A percentile compares a stretch with the other conserved stretches of the same genome.
These are phyloP conservation scores for Picochlorum sp. DNA, from an alignment of 139 green algal genomes.

Conservation along the genomic window DNA sequence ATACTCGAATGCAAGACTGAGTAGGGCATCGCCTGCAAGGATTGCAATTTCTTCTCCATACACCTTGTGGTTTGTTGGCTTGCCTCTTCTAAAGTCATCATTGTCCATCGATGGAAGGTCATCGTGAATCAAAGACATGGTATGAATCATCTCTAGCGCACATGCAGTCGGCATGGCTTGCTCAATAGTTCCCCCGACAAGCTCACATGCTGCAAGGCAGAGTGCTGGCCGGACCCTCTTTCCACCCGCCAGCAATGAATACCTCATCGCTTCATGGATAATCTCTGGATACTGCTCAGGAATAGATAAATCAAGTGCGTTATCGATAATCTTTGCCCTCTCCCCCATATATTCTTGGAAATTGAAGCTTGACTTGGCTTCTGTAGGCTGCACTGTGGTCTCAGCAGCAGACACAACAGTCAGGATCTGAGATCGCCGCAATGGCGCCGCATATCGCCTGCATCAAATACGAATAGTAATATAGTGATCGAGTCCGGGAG, in stretches of 20 bases:
- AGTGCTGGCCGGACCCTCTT: constrained; percentile 93
- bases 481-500: no score
- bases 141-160: constrained; percentile 98
- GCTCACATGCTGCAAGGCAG: constrained; percentile 89
- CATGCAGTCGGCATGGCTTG: constrained; percentile 86
- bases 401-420: background rate
- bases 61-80: constrained; percentile 93
- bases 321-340: constrained; percentile 64
- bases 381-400: background rate
- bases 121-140: constrained; percentile 73
- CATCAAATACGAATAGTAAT: no score
- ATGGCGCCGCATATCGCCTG: no score
- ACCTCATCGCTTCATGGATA: constrained; percentile 91
- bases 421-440: background rate
- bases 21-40: constrained; percentile 91
- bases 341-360: constrained; percentile 74
- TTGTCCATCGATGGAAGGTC: constrained; percentile 98
- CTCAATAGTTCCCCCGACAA: constrained; percentile 75
- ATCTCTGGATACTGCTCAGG: constrained; percentile 80
- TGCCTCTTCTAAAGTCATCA: constrained; percentile 91
- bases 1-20: constrained; percentile 93
- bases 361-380: constrained; percentile 48
- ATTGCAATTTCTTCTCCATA: constrained; percentile 98
- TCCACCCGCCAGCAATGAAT: constrained; percentile 86
- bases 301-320: constrained; percentile 67